Percentiles rank a stretch among this genome's conserved stretches.
Conservation (phyloP, 2,329 filamentous ascomycete species). For the Claviceps paspali region DNA sequence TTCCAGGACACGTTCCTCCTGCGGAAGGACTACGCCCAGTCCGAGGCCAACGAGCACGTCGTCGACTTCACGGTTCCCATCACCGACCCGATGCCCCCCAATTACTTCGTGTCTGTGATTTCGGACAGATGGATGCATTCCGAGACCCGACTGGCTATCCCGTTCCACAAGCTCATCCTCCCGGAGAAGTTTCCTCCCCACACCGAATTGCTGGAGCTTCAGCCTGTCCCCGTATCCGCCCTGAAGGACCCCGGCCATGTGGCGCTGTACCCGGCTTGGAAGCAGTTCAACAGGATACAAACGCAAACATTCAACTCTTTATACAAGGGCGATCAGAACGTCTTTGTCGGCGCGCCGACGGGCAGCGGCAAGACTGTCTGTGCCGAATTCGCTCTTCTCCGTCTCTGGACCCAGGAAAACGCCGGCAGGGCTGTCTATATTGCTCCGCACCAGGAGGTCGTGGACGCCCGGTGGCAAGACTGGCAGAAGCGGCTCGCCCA, state of each 20-base stretch:
- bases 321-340: conserved; percentile 82
- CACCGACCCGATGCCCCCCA: conserved; percentile 92
- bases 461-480: conserved; percentile 67
- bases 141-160: conserved; percentile 82
- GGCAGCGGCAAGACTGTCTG: conserved; percentile 95
- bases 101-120: conserved; percentile 92
- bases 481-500: conserved; percentile 67
- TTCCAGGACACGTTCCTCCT: conserved; percentile 91
- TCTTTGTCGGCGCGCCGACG: conserved; percentile 82
- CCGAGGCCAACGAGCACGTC: conserved; percentile 82
- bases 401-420: conserved; percentile 54
- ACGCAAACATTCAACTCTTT: conserved; percentile 94
- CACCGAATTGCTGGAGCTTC: conserved; percentile 80
- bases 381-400: conserved; percentile 81
- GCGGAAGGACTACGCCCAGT: conserved; percentile 71
- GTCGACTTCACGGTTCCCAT: conserved; percentile 95
- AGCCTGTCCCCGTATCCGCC: conserved; percentile 76
- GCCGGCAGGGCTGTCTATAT: conserved; percentile 76
- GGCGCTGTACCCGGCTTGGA: conserved; percentile 67
- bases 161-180: conserved; percentile 86
- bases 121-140: conserved; percentile 98
- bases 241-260: conserved; percentile 76
- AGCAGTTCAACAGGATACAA: conserved; percentile 91
- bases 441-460: conserved; percentile 84
- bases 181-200: conserved; percentile 93